phyloP scores from a whole-genome alignment of 768 basidiomycete species.

The Mycena alexandri region DNA sequence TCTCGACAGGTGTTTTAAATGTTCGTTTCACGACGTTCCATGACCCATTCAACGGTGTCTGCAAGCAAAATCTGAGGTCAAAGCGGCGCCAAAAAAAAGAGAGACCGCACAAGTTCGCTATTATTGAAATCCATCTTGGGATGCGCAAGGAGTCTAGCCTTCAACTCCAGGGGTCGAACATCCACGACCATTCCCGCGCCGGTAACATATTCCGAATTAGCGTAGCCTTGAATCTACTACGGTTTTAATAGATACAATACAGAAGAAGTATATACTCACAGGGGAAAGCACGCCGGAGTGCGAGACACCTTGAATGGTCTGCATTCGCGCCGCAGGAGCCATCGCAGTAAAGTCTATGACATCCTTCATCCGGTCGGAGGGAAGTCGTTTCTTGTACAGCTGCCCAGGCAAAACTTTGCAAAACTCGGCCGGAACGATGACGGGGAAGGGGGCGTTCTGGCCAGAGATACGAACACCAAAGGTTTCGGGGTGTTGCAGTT shows the following conservation, averaged over 20 bases:
- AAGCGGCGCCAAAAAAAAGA: neutral
- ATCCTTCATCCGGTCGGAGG: constrained; percentile 48
- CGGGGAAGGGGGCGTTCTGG: constrained; percentile 42
- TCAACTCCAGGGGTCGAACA: constrained; percentile 39
- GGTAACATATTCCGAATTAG: constrained; percentile 47
- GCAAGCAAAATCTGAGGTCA: constrained; percentile 9
- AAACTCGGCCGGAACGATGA: constrained; percentile 64
- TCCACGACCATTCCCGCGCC: constrained; percentile 57
- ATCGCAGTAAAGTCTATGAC: constrained; percentile 65
- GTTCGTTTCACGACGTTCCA: constrained; percentile 45
- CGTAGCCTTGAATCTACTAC: constrained; percentile 37
- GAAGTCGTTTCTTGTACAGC: constrained; percentile 60
- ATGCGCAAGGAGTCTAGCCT: constrained; percentile 34
- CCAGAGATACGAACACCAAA: constrained; percentile 54
- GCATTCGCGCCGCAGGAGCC: constrained; percentile 57
- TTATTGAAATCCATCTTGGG: constrained; percentile 36
- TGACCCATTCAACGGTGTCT: constrained; percentile 43
- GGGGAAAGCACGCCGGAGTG: constrained; percentile 13
- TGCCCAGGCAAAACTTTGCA: constrained; percentile 62
- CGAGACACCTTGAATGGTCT: constrained; percentile 51
- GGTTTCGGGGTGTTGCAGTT: constrained; percentile 49
- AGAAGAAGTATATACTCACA: neutral
- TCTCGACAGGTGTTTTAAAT: constrained; percentile 32
- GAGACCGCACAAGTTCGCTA: constrained; percentile 7
- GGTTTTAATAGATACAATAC: neutral